Evolutionary conservation across 2,329 filamentous ascomycete genomes (phyloP), one percentile per base, ranked within the genome.

Genomic region (Fusarium equiseti): DNA sequence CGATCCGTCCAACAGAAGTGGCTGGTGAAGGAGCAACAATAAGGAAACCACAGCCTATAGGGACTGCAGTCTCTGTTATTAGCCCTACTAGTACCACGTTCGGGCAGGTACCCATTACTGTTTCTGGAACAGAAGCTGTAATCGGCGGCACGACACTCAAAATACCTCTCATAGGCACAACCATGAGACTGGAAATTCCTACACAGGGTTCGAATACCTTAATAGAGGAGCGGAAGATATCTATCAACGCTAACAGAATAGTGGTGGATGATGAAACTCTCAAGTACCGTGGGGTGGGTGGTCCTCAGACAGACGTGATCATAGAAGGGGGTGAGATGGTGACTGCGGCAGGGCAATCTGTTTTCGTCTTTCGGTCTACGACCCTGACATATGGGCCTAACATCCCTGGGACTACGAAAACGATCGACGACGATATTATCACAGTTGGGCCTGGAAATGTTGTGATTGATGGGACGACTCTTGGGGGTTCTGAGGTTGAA

Each of bases 371-470:
- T 24, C 78, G 79, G 51, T 81, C 80, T 8, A 81, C 79, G 5
- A 85, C 83, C 9, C 76, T 86, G 53, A 85, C 82, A 2, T 87
- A 87, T 66, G 82, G 82, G 2, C 74, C 78, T 1, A 73, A 70
- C 29, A 75, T 77, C 6, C 66, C 79, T 6, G 75, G 73, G 3
- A 75, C 77, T 1, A 81, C 81, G 0, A 78, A 80, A 16, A 78
- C 83, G 4, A 74, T 90, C 27, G 82, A 83, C 61, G 86, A 85
- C 18, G 85, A 87, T 43, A 84, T 83, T 7, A 79, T 90, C 65
- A 81, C 83, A 3, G 79, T 90, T 54, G 86, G 83, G 0, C 83
- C 86, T 5, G 76, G 75, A 0, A 85, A 83, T 22, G 73, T 87
- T 8, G 70, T 80, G 4, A 73, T 84, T 4, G 81, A 78, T 67